Base-by-base conservation (phyloP, 805 yeast species). In the Blastobotrys peoriensis region DNA sequence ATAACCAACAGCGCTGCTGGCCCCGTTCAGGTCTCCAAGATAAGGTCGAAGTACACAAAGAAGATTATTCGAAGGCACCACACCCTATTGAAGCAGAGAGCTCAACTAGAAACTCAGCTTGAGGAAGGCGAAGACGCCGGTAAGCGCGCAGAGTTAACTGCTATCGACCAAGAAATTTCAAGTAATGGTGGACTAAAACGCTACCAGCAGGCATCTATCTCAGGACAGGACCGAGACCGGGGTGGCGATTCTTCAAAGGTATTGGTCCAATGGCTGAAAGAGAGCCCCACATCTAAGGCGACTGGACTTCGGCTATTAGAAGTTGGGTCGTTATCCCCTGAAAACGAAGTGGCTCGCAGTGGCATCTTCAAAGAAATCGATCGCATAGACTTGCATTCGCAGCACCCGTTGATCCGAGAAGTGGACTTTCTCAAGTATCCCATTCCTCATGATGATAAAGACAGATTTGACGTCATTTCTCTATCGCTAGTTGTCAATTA, bases 191-290 rank as follows among this genome's bases (percentile, higher is more conserved):
- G 96, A 0, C 61, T 91, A 1, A 73, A 78, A 40, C 75, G 76
- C 8, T 91, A 91, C 60, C 98, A 91, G 58, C 63, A 71, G 17
- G 98, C 98, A 0, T 86, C 96, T 1, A 75, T 83, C 1, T 77
- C 79, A 41, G 98, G 98, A 0, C 98, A 91, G 56, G 76, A 78
- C 46, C 60, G 63, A 0, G 71, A 73, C 38, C 62, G 98, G 50
- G 98, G 98, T 0, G 95, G 96, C 1, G 98, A 91, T 59, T 86
- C 96, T 0, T 87, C 96, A 2, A 85, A 82, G 53, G 70, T 80
- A 55, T 66, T 91, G 37, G 73, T 86, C n/a, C 75, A 79, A 45
- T 86, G 94, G 89, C 63, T 86, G 3, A 65, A 68, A 18, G 73
- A 69, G 28, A 41, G 65, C 33, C 30, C 10, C 8, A 13, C 30